Evolutionary conservation across 139 green algal genomes (phyloP).

Genomic region (Pleodorina starrii): DNA sequence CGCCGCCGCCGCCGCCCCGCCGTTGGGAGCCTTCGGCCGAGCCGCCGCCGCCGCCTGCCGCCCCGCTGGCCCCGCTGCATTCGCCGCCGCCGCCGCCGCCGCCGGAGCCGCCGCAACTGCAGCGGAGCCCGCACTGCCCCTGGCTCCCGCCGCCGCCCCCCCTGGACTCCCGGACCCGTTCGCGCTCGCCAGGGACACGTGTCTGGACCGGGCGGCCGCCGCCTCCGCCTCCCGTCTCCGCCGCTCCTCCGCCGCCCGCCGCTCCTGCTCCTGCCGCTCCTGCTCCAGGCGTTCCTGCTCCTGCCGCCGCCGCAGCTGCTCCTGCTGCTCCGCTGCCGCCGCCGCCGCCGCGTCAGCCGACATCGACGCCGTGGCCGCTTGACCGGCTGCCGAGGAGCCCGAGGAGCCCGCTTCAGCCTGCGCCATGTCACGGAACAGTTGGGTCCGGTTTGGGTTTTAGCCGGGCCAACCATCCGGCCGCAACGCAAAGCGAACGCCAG

Average conservation of each 20-base stretch:
- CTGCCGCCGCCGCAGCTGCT: background rate
- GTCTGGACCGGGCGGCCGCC: background rate
- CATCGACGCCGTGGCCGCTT: background rate
- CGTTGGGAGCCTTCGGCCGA: background rate
- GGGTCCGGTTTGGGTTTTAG: background rate
- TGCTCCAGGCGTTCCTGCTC: background rate
- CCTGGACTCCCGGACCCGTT: background rate
- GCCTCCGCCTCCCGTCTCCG: conserved; percentile 26
- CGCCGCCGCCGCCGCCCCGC: background rate
- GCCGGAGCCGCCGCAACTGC: background rate
- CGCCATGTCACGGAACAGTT: no score
- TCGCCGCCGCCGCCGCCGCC: background rate
- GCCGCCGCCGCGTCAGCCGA: background rate
- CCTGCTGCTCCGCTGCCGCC: background rate
- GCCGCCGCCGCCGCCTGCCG: background rate
- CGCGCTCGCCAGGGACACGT: conserved; percentile 4
- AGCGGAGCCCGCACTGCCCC: background rate
- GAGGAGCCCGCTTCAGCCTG: background rate
- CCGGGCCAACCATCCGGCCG: no score
- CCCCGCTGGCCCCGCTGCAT: background rate
- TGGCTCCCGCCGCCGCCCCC: background rate
- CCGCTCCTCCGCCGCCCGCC: conserved; percentile 6
- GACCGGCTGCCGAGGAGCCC: background rate
- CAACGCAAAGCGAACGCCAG: no score
- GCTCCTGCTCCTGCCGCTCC: conserved; percentile 6